A percentile compares a stretch with the other conserved stretches of the same genome.
phyloP scores from a whole-genome alignment of 2,329 filamentous ascomycete species.

The Fusarium decemcellulare region DNA sequence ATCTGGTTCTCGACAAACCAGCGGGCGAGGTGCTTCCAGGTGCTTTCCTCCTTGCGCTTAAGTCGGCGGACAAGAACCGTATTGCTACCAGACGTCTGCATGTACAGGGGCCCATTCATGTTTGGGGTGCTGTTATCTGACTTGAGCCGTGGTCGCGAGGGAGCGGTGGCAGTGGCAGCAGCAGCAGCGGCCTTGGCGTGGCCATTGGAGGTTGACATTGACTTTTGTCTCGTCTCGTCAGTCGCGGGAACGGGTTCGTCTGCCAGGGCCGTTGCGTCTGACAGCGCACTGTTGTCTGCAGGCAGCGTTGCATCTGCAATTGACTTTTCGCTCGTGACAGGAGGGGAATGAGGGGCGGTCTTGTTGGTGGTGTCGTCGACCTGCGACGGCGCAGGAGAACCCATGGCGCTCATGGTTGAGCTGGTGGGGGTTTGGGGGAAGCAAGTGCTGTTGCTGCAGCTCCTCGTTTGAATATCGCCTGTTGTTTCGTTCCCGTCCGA shows the following conservation, averaged over 20 bases:
- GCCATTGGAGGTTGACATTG: constrained; percentile 17
- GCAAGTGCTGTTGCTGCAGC: neutral
- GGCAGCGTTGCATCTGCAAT: constrained; percentile 27
- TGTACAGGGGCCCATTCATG: constrained; percentile 71
- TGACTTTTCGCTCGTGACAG: constrained; percentile 27
- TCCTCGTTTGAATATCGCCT: neutral
- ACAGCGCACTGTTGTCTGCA: constrained; percentile 22
- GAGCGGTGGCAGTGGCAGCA: constrained; percentile 23
- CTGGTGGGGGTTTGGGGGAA: neutral
- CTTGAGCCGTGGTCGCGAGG: constrained; percentile 48
- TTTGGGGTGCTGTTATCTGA: constrained; percentile 54
- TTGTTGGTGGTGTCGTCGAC: constrained; percentile 42
- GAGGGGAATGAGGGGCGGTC: constrained; percentile 6
- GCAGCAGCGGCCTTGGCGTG: constrained; percentile 34
- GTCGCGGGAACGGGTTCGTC: neutral
- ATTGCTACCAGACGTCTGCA: constrained; percentile 66
- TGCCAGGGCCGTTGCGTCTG: constrained; percentile 8
- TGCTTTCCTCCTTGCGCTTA: constrained; percentile 74
- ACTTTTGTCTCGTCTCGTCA: constrained; percentile 12
- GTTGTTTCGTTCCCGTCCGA: constrained; percentile 19
- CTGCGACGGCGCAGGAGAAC: constrained; percentile 44
- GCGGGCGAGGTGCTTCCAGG: constrained; percentile 71
- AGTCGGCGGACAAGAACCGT: constrained; percentile 69
- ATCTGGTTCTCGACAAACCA: constrained; percentile 87
- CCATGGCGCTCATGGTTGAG: constrained; percentile 43